Base-by-base conservation (phyloP, 352 stramenopile species). In the Phytopythium mirpurense region DNA sequence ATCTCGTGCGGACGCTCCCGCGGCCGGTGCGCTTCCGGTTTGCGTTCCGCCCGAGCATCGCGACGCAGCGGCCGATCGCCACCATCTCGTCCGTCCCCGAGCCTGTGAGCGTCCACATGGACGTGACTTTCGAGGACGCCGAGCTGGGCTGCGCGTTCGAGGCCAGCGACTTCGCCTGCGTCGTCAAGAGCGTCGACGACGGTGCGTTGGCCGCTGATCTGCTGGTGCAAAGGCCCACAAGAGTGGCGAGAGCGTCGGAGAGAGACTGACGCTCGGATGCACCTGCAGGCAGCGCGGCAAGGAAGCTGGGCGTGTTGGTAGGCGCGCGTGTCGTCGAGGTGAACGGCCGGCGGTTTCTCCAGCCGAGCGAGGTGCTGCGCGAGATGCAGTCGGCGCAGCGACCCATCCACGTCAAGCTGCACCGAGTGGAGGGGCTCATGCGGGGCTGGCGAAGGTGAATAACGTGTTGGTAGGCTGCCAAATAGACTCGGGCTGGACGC, bases 361-460 rank as follows among this genome's bases (percentile, higher is more conserved):
- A 76, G 26, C 72, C 69, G 12, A 60, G 62, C 29, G 79, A 89
- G 21, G 56, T 73, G 35, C 68, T 90, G 38, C 62, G 52, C 14
- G 59, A 69, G 38, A 82, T 92, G 45, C 66, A 72, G 49, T 76
- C 70, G 12, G 78, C 71, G 4, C 48, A 65, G 32, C 77, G 82
- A 40, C 82, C 82, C 15, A 63, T 92, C 27, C 57, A 70, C 48
- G 68, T 92, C 52, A 86, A 66, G 24, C 69, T 92, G 43, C 79
- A 86, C 61, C 82, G 79, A 15, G 78, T 91, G n/a, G 78, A 91
- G 65, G 78, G 78, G 0, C 67, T 91, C 18, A 91, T 89, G 78
- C 69, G 77, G 45, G 80, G 70, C 7, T 88, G 80, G 80, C 78
- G 51, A 27, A 58, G 38, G 36, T 52, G 46, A 52, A 21, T 36